Evolutionary conservation across 805 yeast genomes (phyloP).

Genomic region (Wickerhamomyces sydowiorum): DNA sequence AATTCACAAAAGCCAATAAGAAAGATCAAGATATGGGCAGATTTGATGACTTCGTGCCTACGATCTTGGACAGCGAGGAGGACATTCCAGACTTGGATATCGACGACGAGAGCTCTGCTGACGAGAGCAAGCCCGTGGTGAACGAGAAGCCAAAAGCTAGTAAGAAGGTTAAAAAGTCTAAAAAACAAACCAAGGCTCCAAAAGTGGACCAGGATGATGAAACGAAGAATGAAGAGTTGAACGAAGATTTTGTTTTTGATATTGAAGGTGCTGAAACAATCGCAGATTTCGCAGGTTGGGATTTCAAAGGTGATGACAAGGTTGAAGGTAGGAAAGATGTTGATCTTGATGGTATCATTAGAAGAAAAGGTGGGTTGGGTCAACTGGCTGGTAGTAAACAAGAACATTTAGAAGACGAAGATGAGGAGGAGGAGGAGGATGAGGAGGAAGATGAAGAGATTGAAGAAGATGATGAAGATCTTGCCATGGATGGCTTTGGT

Average conservation of each 20-base stretch:
- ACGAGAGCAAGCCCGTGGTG: constrained; percentile 16
- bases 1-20: background rate
- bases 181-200: constrained; percentile 6
- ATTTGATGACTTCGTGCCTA: constrained; percentile 58
- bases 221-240: constrained; percentile 48
- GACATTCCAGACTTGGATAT: constrained; percentile 51
- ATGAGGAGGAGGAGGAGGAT: constrained; percentile 38
- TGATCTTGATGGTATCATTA: constrained; percentile 82
- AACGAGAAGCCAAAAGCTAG: constrained; percentile 16
- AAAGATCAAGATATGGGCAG: constrained; percentile 15
- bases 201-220: constrained; percentile 25
- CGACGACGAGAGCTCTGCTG: constrained; percentile 35
- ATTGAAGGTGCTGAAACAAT: constrained; percentile 50
- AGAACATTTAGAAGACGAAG: constrained; percentile 31
- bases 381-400: constrained; percentile 43
- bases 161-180: constrained; percentile 20
- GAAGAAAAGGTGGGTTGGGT: constrained; percentile 76
- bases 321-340: constrained; percentile 46
- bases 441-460: constrained; percentile 26
- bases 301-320: constrained; percentile 51
- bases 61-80: constrained; percentile 74
- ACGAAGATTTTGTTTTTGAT: constrained; percentile 70
- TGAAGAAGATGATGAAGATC: constrained; percentile 33
- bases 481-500: constrained; percentile 42
- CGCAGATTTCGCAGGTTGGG: constrained; percentile 72